Conservation (phyloP, 768 basidiomycete species). For the Suillus americanus region DNA sequence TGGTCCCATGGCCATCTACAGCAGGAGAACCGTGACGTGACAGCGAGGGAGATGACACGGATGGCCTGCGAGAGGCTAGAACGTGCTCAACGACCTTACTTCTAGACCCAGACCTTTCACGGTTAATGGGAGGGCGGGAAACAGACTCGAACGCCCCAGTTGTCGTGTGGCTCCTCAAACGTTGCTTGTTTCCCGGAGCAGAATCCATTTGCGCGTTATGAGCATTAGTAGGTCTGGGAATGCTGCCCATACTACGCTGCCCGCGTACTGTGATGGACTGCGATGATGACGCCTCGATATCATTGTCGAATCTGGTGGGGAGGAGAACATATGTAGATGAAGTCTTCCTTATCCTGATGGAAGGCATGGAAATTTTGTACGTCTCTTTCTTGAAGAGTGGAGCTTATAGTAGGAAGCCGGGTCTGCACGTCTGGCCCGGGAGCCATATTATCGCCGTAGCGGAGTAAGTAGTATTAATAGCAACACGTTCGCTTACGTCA, state of each 20-base stretch:
- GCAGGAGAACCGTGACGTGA: background rate
- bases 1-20: background rate
- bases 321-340: background rate
- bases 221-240: background rate
- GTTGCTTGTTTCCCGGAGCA: background rate
- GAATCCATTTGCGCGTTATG: background rate
- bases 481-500: background rate
- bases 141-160: constrained; percentile 5
- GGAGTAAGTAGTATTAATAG: background rate
- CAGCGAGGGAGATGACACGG: background rate
- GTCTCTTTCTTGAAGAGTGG: background rate
- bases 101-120: constrained; percentile 7
- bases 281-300: background rate
- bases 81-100: constrained; percentile 15
- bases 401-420: background rate
- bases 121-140: background rate
- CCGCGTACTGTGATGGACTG: background rate
- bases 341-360: constrained; percentile 42
- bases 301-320: background rate
- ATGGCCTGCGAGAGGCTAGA: constrained; percentile 1
- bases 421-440: no score
- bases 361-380: constrained; percentile 39
- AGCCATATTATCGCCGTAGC: no score
- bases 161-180: constrained; percentile 4
- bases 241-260: background rate